Conservation (phyloP, 2,329 filamentous ascomycete genomes). For the Fusarium illudens region DNA sequence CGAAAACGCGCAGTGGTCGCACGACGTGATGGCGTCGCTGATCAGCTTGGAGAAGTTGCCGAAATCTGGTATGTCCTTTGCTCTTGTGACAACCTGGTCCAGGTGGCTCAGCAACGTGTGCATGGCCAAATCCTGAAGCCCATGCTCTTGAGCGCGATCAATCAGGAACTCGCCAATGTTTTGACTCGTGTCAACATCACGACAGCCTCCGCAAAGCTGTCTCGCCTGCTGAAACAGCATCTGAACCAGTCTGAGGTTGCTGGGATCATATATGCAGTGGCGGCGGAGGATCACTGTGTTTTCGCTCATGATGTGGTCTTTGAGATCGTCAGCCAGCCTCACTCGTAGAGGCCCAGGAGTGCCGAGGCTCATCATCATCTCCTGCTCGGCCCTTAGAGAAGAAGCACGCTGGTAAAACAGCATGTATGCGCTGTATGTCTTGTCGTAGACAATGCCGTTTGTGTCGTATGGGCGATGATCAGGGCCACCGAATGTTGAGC, state of each 20-base stretch:
- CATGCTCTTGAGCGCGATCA: constrained; percentile 24
- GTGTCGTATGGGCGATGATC: constrained; percentile 62
- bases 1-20: constrained; percentile 62
- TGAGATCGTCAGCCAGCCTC: constrained; percentile 54
- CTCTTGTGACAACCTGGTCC: constrained; percentile 77
- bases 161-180: constrained; percentile 12
- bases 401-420: constrained; percentile 91
- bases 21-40: constrained; percentile 57
- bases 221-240: constrained; percentile 67
- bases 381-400: constrained; percentile 64
- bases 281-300: constrained; percentile 78
- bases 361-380: constrained; percentile 49
- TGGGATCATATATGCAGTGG: constrained; percentile 81
- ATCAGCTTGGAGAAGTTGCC: constrained; percentile 61
- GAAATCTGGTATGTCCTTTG: constrained; percentile 73
- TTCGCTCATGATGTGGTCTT: constrained; percentile 71
- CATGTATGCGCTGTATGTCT: constrained; percentile 93
- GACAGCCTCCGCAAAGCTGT: constrained; percentile 49
- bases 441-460: constrained; percentile 64
- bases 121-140: constrained; percentile 60
- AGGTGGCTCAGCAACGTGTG: constrained; percentile 70
- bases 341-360: constrained; percentile 52
- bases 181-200: not conserved
- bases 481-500: constrained; percentile 80
- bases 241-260: constrained; percentile 73